These are phyloP conservation scores for Pichia terricola DNA, from an alignment of 1,139 yeast species.

Conservation along the genomic window DNA sequence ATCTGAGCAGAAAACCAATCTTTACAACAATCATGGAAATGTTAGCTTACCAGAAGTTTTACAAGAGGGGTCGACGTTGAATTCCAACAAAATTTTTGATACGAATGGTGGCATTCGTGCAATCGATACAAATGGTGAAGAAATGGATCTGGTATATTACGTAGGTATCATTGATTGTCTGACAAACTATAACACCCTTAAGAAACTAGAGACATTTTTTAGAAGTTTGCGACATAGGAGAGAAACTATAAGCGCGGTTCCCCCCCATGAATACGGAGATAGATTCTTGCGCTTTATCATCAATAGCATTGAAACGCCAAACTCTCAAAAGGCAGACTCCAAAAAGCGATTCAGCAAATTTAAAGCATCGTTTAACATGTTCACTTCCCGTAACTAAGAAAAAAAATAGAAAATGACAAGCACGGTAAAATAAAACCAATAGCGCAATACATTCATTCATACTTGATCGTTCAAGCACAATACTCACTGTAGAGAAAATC, in stretches of 20 bases:
- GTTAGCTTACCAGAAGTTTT: background rate
- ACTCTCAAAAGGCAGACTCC: background rate
- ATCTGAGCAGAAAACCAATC: background rate
- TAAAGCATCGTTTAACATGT: background rate
- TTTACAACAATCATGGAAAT: too few relatives aligned
- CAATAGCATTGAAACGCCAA: constrained; percentile 18
- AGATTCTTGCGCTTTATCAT: constrained; percentile 69
- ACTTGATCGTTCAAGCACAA: too few relatives aligned
- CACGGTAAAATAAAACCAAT: too few relatives aligned
- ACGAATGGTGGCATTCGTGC: constrained; percentile 73
- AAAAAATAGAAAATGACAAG: background rate
- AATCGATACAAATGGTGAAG: constrained; percentile 55
- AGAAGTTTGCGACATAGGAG: constrained; percentile 64
- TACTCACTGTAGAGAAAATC: too few relatives aligned
- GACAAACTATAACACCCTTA: constrained; percentile 71
- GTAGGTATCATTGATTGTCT: constrained; percentile 91
- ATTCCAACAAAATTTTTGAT: constrained; percentile 13
- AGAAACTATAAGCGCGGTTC: constrained; percentile 74
- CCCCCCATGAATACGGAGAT: constrained; percentile 83
- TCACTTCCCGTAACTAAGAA: background rate
- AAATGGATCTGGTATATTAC: constrained; percentile 67
- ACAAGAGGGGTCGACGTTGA: background rate
- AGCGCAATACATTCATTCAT: too few relatives aligned
- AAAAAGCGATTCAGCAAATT: constrained; percentile 4
- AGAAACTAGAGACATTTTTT: constrained; percentile 80